A percentile compares a stretch with the other conserved stretches of the same genome.
Evolutionary conservation across 1,284 basidiomycete species (phyloP).

Genomic region (Pseudozyma sp.): DNA sequence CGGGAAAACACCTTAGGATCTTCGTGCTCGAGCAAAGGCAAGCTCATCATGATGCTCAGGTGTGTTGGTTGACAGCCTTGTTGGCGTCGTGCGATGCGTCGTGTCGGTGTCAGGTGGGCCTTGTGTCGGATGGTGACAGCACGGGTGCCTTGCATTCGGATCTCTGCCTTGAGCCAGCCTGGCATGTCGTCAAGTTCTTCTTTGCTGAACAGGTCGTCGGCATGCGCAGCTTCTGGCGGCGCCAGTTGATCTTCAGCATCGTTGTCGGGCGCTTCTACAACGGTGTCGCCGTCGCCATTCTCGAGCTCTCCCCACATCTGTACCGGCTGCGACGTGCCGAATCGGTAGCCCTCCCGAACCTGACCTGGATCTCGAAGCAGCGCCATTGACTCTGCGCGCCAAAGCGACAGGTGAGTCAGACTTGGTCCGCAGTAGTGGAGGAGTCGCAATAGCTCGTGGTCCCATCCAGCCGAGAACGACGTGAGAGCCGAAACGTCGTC

Average conservation of each 20-base stretch:
- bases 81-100: conserved; percentile 28
- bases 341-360: conserved; percentile 48
- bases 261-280: not conserved
- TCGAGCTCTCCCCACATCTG: conserved; percentile 54
- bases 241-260: not conserved
- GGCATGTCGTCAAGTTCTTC: conserved; percentile 59
- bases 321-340: conserved; percentile 47
- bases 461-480: conserved; percentile 64
- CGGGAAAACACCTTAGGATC: conserved; percentile 55
- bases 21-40: conserved; percentile 64
- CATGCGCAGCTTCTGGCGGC: conserved; percentile 19
- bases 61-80: conserved; percentile 57
- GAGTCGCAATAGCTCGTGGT: conserved; percentile 60
- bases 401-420: conserved; percentile 60
- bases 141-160: conserved; percentile 39
- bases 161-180: conserved; percentile 63
- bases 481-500: conserved; percentile 64
- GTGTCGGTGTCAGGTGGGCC: conserved; percentile 54
- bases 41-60: conserved; percentile 59
- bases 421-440: conserved; percentile 62
- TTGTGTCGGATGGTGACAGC: conserved; percentile 56
- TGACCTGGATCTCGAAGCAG: conserved; percentile 64
- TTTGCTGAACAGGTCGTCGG: conserved; percentile 47
- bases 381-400: conserved; percentile 62
- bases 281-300: conserved; percentile 10